These are phyloP conservation scores for Verruconis gallopava DNA, from an alignment of 2,329 filamentous ascomycete genomes.

Conservation along the genomic window DNA sequence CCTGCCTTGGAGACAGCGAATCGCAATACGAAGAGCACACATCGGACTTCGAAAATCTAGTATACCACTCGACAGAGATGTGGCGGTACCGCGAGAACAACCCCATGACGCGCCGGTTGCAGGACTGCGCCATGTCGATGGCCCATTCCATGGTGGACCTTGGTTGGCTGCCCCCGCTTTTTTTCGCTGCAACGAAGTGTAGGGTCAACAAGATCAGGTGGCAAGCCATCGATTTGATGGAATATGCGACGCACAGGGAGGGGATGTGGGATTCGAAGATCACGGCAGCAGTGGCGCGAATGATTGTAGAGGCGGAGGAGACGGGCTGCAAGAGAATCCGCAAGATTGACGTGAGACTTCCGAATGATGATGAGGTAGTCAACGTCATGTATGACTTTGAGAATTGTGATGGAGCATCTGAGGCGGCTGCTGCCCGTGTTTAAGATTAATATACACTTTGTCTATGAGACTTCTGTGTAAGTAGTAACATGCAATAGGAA, in stretches of 20 bases:
- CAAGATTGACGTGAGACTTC: too few relatives aligned
- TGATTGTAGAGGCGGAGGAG: too few relatives aligned
- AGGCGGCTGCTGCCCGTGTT: too few relatives aligned
- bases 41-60: background rate
- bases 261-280: background rate
- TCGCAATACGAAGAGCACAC: background rate
- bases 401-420: too few relatives aligned
- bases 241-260: background rate
- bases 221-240: background rate
- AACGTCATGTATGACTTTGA: too few relatives aligned
- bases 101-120: background rate
- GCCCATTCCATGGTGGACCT: conserved; percentile 27
- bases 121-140: conserved; percentile 13
- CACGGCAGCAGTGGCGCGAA: background rate
- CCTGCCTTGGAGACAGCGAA: background rate
- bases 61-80: background rate
- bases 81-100: background rate
- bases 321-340: too few relatives aligned
- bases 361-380: too few relatives aligned
- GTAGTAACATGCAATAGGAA: too few relatives aligned
- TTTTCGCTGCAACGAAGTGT: conserved; percentile 36
- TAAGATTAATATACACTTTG: too few relatives aligned
- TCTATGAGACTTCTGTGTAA: too few relatives aligned
- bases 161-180: conserved; percentile 34
- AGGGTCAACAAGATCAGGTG: conserved; percentile 12